These are phyloP conservation scores for Silybum marianum DNA, from an alignment of 129 eudicot genomes.

Conservation along the genomic window DNA sequence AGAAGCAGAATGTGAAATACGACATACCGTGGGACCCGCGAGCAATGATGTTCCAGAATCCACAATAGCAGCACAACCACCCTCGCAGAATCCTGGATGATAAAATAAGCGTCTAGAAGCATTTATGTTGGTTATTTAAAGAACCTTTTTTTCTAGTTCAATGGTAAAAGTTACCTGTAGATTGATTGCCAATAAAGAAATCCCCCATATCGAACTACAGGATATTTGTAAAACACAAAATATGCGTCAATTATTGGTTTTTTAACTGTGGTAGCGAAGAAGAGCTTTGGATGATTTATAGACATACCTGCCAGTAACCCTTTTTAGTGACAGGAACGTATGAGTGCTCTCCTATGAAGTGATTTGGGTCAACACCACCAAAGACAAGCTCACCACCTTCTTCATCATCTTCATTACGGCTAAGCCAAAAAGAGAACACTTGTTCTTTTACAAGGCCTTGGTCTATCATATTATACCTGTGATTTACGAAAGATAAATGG, in stretches of 20 bases:
- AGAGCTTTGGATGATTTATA: background rate
- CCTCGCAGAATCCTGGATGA: constrained; percentile 68
- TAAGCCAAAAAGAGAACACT: constrained; percentile 87
- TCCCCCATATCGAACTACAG: constrained; percentile 87
- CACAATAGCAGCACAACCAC: constrained; percentile 87
- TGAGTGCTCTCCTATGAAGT: constrained; percentile 70
- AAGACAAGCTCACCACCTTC: constrained; percentile 81
- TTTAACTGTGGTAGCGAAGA: background rate
- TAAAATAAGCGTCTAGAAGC: background rate
- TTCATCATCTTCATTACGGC: constrained; percentile 56
- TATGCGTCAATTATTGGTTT: background rate
- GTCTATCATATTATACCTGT: constrained; percentile 82
- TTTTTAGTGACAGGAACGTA: constrained; percentile 79
- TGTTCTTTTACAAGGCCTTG: constrained; percentile 75
- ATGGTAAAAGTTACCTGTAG: constrained; percentile 62
- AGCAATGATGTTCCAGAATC: constrained; percentile 96
- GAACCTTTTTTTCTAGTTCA: background rate
- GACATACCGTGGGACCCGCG: constrained; percentile 82
- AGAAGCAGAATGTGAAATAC: constrained; percentile 27
- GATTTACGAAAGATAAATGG: background rate
- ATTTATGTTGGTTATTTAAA: background rate
- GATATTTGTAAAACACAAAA: constrained; percentile 7
- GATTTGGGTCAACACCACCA: constrained; percentile 86
- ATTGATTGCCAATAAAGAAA: constrained; percentile 63
- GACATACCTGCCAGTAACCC: constrained; percentile 91